Percentiles rank a stretch among this genome's conserved stretches.
Evolutionary conservation across 2,329 filamentous ascomycete genomes (phyloP).

Genomic region (Coleophoma cylindrospora): DNA sequence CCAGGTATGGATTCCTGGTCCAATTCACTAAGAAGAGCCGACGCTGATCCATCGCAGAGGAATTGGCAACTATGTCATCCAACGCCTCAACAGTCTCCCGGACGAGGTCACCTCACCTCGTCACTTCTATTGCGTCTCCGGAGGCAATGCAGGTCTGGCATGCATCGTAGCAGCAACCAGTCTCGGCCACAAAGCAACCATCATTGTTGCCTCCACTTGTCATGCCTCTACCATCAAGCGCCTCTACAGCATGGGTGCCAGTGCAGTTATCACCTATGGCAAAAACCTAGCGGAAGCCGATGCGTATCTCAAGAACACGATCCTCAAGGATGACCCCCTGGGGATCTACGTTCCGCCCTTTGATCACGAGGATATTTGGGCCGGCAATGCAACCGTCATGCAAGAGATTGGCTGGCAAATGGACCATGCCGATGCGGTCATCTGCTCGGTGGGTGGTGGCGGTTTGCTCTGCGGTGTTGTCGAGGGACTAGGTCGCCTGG

Average conservation of each 20-base stretch:
- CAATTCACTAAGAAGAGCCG: not conserved
- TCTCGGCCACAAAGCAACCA: constrained; percentile 62
- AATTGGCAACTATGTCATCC: constrained; percentile 62
- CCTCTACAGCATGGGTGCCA: constrained; percentile 60
- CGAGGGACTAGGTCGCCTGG: constrained; percentile 40
- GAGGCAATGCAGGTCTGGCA: constrained; percentile 81
- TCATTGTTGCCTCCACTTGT: constrained; percentile 66
- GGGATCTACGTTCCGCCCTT: constrained; percentile 67
- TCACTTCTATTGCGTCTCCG: constrained; percentile 77
- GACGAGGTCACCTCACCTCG: constrained; percentile 26
- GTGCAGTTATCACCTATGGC: constrained; percentile 62
- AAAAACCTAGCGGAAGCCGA: constrained; percentile 67
- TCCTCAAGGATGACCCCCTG: constrained; percentile 41
- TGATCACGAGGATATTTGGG: constrained; percentile 64
- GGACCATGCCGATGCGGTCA: constrained; percentile 35
- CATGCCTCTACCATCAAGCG: constrained; percentile 67
- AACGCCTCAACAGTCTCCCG: not conserved
- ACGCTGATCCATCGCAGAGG: constrained; percentile 35
- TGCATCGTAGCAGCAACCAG: constrained; percentile 67
- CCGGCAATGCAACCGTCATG: constrained; percentile 56
- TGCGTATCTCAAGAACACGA: constrained; percentile 51
- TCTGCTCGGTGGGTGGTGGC: constrained; percentile 77
- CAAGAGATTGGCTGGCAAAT: constrained; percentile 26
- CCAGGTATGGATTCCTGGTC: constrained; percentile 27
- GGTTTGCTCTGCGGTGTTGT: constrained; percentile 74